Conservation (phyloP, 2,329 filamentous ascomycete genomes). For the Clarireedia hainanense region DNA sequence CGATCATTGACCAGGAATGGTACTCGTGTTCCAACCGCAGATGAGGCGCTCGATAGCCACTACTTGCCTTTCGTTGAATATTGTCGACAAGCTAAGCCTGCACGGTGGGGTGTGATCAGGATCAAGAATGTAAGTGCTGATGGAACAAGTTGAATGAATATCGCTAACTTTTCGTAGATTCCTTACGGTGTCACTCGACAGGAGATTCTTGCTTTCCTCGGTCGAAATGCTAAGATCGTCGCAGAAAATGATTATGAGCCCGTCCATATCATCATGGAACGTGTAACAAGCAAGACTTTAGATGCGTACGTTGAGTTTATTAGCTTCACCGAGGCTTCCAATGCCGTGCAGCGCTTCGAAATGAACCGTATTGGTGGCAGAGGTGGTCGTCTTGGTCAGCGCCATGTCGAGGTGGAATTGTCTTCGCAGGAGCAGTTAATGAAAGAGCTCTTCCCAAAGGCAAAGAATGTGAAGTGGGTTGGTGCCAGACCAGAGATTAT, state of each 20-base stretch:
- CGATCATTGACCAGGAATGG: constrained; percentile 18
- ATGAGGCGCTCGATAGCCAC: constrained; percentile 21
- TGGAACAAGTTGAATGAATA: neutral
- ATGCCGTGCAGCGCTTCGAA: constrained; percentile 42
- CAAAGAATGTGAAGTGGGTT: constrained; percentile 48
- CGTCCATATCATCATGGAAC: constrained; percentile 58
- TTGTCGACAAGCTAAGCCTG: constrained; percentile 22
- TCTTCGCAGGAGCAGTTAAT: constrained; percentile 50
- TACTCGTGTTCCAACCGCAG: constrained; percentile 18
- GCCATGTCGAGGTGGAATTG: constrained; percentile 48
- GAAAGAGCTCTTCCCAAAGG: constrained; percentile 53
- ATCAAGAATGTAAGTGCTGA: constrained; percentile 31
- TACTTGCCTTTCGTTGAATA: constrained; percentile 32
- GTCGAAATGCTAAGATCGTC: constrained; percentile 47
- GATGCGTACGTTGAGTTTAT: constrained; percentile 54
- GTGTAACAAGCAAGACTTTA: constrained; percentile 53
- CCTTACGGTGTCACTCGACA: constrained; percentile 45
- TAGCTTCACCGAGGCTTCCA: constrained; percentile 43
- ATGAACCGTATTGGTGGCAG: constrained; percentile 32
- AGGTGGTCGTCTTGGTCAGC: constrained; percentile 45
- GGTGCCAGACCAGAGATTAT: constrained; percentile 37
- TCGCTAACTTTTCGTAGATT: constrained; percentile 35
- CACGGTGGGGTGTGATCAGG: constrained; percentile 29
- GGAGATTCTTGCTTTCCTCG: constrained; percentile 52
- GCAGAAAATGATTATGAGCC: constrained; percentile 45